Evolutionary conservation across 2,329 filamentous ascomycete species (phyloP), one percentile per base, ranked within the genome.

Genomic region (Aureobasidium leucospermi): DNA sequence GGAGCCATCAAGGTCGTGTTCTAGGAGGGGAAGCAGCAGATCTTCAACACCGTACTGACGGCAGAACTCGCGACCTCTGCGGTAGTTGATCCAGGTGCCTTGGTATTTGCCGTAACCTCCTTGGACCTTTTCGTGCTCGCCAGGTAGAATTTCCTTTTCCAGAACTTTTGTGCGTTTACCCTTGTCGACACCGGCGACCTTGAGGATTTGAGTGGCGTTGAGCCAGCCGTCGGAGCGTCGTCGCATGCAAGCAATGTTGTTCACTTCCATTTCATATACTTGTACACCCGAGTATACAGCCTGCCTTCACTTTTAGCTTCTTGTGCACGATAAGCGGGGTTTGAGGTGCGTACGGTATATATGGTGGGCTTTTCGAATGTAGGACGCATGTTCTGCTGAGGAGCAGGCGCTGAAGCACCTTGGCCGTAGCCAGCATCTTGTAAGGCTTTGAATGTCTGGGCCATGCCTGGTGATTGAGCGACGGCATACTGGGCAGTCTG

Each of bases 61-160:
- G 73, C 94, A 97, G 67, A 99, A 93, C 69, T 96, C 90, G 47
- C 95, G 82, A 1, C 93, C 94, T 62, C 93, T 85, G 52, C 93
- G 88, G 69, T 96, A 97, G 69, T 88, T 90, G 69, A 99, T 96
- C 94, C 94, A 99, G 2, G 94, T 99, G 59, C 94, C 94, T 77
- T 99, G 94, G 69, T 99, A 99, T 78, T 97, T 97, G 65, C 94
- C 94, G 69, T 99, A 99, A 5, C 94, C 94, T 36, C 94, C 94
- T 72, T 99, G 94, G 2, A 99, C 93, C 75, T 99, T 99, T 73
- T 99, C 94, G 73, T 99, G 93, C 70, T 96, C 90, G 68, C 94
- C 94, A 0, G 89, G 94, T 64, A 96, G 85, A 61, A 99, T 96
- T 74, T 99, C 94, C 75, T 97, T 97, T 73, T 99, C 94, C 55